A percentile compares a stretch with the other conserved stretches of the same genome.
Conservation (phyloP, 2,329 filamentous ascomycete species). For the Phialophora verrucosa region DNA sequence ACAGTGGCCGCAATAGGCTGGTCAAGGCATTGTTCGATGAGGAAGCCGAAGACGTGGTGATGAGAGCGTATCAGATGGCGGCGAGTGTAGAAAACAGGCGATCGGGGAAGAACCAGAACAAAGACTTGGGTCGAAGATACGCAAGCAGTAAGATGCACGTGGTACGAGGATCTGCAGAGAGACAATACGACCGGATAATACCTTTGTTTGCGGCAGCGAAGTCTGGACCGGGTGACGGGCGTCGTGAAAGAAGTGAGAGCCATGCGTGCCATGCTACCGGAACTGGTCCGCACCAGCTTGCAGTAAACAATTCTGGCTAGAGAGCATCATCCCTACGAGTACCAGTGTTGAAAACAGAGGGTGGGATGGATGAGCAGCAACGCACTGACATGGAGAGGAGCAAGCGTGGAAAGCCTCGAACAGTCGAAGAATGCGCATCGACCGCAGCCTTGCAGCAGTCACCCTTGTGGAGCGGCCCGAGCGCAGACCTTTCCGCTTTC, state of each 20-base stretch:
- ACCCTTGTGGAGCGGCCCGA: neutral
- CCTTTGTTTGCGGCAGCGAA: constrained; percentile 20
- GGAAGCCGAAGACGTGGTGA: neutral
- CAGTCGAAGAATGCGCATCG: neutral
- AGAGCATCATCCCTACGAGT: neutral
- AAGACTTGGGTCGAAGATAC: constrained; percentile 10
- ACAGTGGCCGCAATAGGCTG: constrained; percentile 25
- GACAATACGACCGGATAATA: constrained; percentile 14
- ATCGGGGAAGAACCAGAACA: constrained; percentile 18
- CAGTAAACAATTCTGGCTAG: too few species aligned
- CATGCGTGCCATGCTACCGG: neutral
- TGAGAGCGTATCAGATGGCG: constrained; percentile 5
- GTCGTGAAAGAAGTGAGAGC: neutral
- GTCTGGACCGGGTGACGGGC: constrained; percentile 13
- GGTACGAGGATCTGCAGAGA: constrained; percentile 14
- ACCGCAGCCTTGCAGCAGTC: constrained; percentile 1
- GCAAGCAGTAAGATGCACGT: constrained; percentile 24
- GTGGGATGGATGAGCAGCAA: neutral
- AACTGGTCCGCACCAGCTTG: neutral
- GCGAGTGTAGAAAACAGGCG: constrained; percentile 17
- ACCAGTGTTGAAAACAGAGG: constrained; percentile 1
- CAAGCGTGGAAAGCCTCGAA: neutral
- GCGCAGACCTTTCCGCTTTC: neutral
- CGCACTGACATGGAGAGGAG: neutral
- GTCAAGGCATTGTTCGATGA: neutral